A percentile compares a stretch with the other conserved stretches of the same genome.
Conservation (phyloP, 345 rosid genomes). For the Populus euphratica region DNA sequence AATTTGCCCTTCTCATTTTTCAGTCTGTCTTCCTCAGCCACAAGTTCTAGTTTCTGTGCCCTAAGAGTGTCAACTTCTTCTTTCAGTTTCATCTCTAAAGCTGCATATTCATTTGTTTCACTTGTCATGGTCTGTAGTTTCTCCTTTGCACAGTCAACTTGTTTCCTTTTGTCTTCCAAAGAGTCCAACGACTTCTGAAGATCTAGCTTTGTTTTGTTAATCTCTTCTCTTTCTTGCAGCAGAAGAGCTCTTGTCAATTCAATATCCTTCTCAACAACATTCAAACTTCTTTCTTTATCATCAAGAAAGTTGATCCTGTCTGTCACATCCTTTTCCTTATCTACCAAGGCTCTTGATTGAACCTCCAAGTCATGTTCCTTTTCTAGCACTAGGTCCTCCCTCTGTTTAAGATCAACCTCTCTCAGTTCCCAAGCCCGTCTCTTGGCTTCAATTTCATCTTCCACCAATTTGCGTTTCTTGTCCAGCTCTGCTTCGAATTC, state of each 20-base stretch:
- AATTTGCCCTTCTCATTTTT: slow-evolving; percentile 74
- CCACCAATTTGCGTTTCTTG: slow-evolving; percentile 54
- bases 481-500: slow-evolving; percentile 81
- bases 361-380: slow-evolving; percentile 81
- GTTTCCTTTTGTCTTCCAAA: slow-evolving; percentile 65
- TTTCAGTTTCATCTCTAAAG: slow-evolving; percentile 75
- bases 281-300: slow-evolving; percentile 55
- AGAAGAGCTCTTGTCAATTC: slow-evolving; percentile 39
- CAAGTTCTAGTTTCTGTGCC: slow-evolving; percentile 68
- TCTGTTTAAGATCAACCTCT: slow-evolving; percentile 70
- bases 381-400: slow-evolving; percentile 62
- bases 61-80: slow-evolving; percentile 87
- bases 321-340: slow-evolving; percentile 64
- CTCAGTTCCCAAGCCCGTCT: slow-evolving; percentile 89
- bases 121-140: slow-evolving; percentile 71
- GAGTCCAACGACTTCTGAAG: slow-evolving; percentile 56
- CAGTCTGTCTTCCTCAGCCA: slow-evolving; percentile 75
- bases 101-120: slow-evolving; percentile 70
- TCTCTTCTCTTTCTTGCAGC: slow-evolving; percentile 59
- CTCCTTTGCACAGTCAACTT: slow-evolving; percentile 58
- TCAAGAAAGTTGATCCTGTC: slow-evolving; percentile 51
- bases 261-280: slow-evolving; percentile 47
- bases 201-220: slow-evolving; percentile 52
- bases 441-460: slow-evolving; percentile 79
- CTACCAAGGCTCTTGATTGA: slow-evolving; percentile 49